Evolutionary conservation across 306 rosid species (phyloP).

Genomic region (Arachis stenosperma): DNA sequence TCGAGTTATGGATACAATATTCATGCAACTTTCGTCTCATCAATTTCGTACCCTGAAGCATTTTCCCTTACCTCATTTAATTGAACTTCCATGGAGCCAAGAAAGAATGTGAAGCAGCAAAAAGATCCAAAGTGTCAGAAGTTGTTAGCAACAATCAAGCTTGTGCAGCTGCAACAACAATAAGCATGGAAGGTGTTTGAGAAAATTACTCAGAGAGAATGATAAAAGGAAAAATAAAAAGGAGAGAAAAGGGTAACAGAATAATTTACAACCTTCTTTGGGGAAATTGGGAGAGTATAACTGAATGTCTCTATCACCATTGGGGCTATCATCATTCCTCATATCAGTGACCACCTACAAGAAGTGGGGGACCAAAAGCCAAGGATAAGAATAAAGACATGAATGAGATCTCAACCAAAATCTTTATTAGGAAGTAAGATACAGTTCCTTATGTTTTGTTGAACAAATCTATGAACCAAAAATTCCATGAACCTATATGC

Average conservation of each 20-base stretch:
- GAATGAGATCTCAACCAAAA: slow-evolving; percentile 52
- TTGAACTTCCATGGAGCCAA: slow-evolving; percentile 28
- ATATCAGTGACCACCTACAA: slow-evolving; percentile 65
- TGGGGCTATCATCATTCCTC: slow-evolving; percentile 52
- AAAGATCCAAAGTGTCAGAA: slow-evolving; percentile 34
- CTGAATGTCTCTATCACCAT: slow-evolving; percentile 52
- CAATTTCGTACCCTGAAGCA: background rate
- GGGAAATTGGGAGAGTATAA: slow-evolving; percentile 43
- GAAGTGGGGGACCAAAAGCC: slow-evolving; percentile 66
- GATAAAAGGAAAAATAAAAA: slow-evolving; percentile 23
- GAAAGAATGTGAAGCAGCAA: slow-evolving; percentile 28
- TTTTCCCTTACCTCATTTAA: slow-evolving; percentile 42
- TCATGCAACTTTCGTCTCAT: background rate
- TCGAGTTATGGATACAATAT: background rate
- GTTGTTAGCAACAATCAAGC: slow-evolving; percentile 39
- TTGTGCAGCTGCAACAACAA: slow-evolving; percentile 49
- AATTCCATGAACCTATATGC: slow-evolving; percentile 37
- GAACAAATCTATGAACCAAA: slow-evolving; percentile 34
- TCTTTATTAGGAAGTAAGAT: slow-evolving; percentile 51
- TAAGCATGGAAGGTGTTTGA: slow-evolving; percentile 37
- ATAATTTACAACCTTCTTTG: slow-evolving; percentile 59
- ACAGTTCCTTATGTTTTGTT: slow-evolving; percentile 36
- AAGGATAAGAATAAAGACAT: slow-evolving; percentile 56
- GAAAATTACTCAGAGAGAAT: too few relatives aligned
- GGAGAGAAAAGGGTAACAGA: slow-evolving; percentile 40